These are phyloP conservation scores for Nymphaea colorata DNA, from an alignment of 164 flowering plant genomes.

Conservation along the genomic window DNA sequence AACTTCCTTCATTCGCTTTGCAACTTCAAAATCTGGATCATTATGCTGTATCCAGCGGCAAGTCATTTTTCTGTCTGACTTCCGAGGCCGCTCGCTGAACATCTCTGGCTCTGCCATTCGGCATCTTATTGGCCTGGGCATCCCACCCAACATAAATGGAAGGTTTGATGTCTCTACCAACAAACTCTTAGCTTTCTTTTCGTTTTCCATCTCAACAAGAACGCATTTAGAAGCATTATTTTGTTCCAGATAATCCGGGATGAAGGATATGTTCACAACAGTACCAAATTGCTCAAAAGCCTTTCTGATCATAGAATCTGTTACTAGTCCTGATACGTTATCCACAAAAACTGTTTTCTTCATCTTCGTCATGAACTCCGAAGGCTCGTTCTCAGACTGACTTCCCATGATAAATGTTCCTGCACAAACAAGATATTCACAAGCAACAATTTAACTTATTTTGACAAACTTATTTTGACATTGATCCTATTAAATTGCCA, in stretches of 20 bases:
- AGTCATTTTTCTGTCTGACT: conserved; percentile 35
- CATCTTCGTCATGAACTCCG: conserved; percentile 49
- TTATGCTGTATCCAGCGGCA: conserved; percentile 48
- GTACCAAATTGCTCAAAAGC: conserved; percentile 69
- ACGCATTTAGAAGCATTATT: conserved; percentile 28
- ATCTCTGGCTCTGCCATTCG: conserved; percentile 38
- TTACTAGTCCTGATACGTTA: conserved; percentile 48
- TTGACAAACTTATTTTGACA: too few relatives aligned
- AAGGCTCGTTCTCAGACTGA: conserved; percentile 23
- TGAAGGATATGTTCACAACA: conserved; percentile 37
- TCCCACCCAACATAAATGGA: conserved; percentile 74
- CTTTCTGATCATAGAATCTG: conserved; percentile 35
- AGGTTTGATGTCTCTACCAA: conserved; percentile 10
- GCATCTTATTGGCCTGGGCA: conserved; percentile 83
- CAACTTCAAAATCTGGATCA: conserved; percentile 52
- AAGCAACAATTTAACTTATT: background rate
- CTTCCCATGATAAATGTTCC: background rate
- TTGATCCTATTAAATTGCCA: too few relatives aligned
- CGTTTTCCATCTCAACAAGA: conserved; percentile 60
- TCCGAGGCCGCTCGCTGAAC: conserved; percentile 57
- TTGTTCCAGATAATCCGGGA: conserved; percentile 45
- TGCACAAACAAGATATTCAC: background rate
- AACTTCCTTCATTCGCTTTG: conserved; percentile 36
- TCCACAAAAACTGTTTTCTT: conserved; percentile 55
- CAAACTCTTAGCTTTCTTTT: conserved; percentile 27